These are phyloP conservation scores for Blepharisma undulans DNA, from an alignment of 169 alveolate genomes.

Conservation along the genomic window DNA sequence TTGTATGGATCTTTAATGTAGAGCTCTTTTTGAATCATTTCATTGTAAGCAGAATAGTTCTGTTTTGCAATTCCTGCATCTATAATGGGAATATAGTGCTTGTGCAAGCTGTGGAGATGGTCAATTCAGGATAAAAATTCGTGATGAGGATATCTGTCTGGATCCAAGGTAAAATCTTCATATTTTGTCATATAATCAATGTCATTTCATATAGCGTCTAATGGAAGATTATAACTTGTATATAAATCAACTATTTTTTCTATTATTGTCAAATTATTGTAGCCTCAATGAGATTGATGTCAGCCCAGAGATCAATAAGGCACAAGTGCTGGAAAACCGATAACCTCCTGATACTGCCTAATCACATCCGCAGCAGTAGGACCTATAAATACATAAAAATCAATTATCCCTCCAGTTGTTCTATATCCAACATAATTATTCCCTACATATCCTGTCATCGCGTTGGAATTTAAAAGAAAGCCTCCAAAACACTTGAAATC, in stretches of 20 bases:
- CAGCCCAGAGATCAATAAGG: conserved; percentile 84
- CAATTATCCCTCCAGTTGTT: conserved; percentile 74
- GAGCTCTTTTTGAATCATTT: conserved; percentile 47
- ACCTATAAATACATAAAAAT: conserved; percentile 60
- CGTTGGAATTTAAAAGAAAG: conserved; percentile 46
- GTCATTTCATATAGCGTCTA: conserved; percentile 89
- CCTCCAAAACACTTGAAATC: conserved; percentile 40
- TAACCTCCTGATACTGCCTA: conserved; percentile 53
- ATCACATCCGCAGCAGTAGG: conserved; percentile 64
- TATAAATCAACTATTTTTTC: conserved; percentile 55
- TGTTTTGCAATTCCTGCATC: conserved; percentile 82
- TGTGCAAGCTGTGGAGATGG: conserved; percentile 58
- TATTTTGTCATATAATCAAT: conserved; percentile 81
- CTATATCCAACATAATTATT: background rate
- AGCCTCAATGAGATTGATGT: conserved; percentile 81
- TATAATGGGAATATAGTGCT: conserved; percentile 77
- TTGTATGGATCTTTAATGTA: background rate
- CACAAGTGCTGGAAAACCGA: conserved; percentile 72
- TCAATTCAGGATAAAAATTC: conserved; percentile 23
- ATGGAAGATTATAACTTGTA: conserved; percentile 60
- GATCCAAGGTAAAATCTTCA: conserved; percentile 71
- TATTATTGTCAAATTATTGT: conserved; percentile 46
- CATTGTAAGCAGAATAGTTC: conserved; percentile 50
- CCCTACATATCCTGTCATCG: conserved; percentile 41
- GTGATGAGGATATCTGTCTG: conserved; percentile 19